phyloP scores from a whole-genome alignment of 2,329 filamentous ascomycete species.

The Fusarium caatingaense region DNA sequence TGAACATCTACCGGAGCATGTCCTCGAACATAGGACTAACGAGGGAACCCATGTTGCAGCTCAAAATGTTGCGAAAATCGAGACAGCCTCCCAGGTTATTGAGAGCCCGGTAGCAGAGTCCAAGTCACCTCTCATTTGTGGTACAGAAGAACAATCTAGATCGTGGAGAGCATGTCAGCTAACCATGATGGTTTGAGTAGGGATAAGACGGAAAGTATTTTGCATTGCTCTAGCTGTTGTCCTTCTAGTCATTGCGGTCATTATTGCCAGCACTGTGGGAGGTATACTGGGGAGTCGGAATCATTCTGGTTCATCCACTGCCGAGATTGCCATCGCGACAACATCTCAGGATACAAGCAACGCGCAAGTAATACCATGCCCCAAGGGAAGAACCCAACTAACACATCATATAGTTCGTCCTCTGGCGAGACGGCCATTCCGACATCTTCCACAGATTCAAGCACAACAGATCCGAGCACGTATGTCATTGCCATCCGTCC shows the following conservation, averaged over 20 bases:
- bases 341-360: not conserved
- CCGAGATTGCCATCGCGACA: rapidly evolving
- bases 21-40: too few relatives aligned
- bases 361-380: not conserved
- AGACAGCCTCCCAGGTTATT: not conserved
- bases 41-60: too few relatives aligned
- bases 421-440: not conserved
- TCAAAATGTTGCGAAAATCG: not conserved
- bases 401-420: not conserved
- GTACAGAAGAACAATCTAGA: not conserved
- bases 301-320: not conserved
- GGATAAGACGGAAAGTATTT: not conserved
- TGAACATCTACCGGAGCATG: not conserved
- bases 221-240: not conserved
- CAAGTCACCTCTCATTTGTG: not conserved
- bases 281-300: not conserved
- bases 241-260: not conserved
- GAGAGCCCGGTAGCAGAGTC: not conserved
- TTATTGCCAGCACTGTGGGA: not conserved
- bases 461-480: too few relatives aligned
- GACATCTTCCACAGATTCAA: not conserved
- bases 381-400: rapidly evolving
- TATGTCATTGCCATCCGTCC: rapidly evolving
- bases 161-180: rapidly evolving
- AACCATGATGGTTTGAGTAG: rapidly evolving